Percentiles rank a stretch among this genome's conserved stretches.
phyloP scores from a whole-genome alignment of 1,284 basidiomycete species.

The Sphaerobolus stellatus region DNA sequence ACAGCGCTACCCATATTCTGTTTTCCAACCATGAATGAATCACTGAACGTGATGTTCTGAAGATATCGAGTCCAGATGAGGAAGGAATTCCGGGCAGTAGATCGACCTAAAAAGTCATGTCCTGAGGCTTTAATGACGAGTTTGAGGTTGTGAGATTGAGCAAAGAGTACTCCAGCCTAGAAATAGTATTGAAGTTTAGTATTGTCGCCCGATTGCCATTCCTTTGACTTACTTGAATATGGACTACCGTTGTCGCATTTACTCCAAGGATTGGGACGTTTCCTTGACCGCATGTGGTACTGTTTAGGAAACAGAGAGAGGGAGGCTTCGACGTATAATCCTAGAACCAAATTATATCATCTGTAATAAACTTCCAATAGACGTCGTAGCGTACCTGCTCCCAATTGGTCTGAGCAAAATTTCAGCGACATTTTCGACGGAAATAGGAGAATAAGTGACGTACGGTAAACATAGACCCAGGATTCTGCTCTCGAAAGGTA shows the following conservation, averaged over 20 bases:
- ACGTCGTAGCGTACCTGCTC: slow-evolving; percentile 5
- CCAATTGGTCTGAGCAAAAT: slow-evolving; percentile 6
- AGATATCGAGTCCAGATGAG: slow-evolving; percentile 29
- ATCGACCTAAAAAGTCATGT: slow-evolving; percentile 34
- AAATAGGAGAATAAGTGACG: not conserved
- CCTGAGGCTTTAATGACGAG: slow-evolving; percentile 32
- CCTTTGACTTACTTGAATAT: slow-evolving; percentile 22
- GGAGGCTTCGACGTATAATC: slow-evolving; percentile 22
- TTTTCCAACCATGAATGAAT: slow-evolving; percentile 21
- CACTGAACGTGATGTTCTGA: slow-evolving; percentile 24
- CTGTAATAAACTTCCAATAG: not conserved
- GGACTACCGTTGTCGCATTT: slow-evolving; percentile 19
- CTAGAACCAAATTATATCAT: not conserved
- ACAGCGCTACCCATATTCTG: slow-evolving; percentile 26
- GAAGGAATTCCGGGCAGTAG: slow-evolving; percentile 28
- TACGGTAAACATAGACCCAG: slow-evolving; percentile 8
- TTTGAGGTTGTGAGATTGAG: slow-evolving; percentile 23
- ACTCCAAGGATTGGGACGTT: slow-evolving; percentile 21
- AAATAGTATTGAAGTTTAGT: not conserved
- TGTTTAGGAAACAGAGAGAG: slow-evolving; percentile 20
- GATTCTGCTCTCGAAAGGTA: not conserved
- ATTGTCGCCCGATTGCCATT: not conserved
- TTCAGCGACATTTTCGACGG: too few species aligned
- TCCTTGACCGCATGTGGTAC: slow-evolving; percentile 22
- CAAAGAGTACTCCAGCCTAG: slow-evolving; percentile 29